Conservation (phyloP, 2,329 filamentous ascomycete genomes). For the Neonectria hederae region DNA sequence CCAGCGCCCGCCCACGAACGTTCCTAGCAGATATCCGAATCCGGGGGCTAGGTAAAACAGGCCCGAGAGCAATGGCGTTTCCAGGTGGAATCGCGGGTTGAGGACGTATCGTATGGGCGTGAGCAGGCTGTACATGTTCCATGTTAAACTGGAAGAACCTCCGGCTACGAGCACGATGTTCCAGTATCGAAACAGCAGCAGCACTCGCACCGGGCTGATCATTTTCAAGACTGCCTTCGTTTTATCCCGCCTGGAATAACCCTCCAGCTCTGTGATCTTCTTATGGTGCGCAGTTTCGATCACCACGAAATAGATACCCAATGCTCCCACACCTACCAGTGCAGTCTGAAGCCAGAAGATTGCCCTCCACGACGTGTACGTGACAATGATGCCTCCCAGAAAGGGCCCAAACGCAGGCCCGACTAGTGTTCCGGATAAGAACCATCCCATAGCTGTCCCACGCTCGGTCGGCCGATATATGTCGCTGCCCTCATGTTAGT, state of each 20-base stretch:
- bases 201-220: conserved; percentile 72
- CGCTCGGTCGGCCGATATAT: conserved; percentile 73
- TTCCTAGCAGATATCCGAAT: conserved; percentile 73
- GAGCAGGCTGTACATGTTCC: conserved; percentile 73
- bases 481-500: conserved; percentile 53
- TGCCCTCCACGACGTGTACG: conserved; percentile 75
- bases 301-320: conserved; percentile 72
- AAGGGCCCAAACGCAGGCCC: conserved; percentile 77
- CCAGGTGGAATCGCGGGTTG: conserved; percentile 77
- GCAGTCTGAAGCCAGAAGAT: conserved; percentile 83
- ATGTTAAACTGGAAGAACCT: conserved; percentile 68
- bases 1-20: conserved; percentile 76
- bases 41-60: conserved; percentile 81
- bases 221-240: conserved; percentile 66
- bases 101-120: conserved; percentile 78
- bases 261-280: conserved; percentile 68
- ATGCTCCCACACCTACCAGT: conserved; percentile 66
- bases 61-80: conserved; percentile 71
- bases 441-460: conserved; percentile 78
- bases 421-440: conserved; percentile 74
- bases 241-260: conserved; percentile 60
- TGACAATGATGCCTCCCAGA: conserved; percentile 80
- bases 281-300: conserved; percentile 77
- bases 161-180: conserved; percentile 71
- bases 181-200: conserved; percentile 72